Conservation (phyloP, 129 eudicot species). For the Helichrysum umbraculigerum region DNA sequence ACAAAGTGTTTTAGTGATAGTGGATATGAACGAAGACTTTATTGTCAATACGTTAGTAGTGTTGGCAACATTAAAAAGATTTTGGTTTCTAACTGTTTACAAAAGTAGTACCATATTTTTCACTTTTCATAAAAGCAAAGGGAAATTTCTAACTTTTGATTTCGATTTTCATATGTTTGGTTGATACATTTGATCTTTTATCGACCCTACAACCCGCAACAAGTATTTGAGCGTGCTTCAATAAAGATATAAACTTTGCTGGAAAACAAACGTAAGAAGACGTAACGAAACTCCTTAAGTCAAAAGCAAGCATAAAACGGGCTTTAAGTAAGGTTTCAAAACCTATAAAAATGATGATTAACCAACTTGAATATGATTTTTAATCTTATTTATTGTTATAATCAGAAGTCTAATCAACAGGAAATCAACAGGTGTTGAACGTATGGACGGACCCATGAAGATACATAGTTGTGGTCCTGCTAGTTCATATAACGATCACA, state of each 20-base stretch:
- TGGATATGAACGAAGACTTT: conserved; percentile 30
- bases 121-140: conserved; percentile 38
- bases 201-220: conserved; percentile 31
- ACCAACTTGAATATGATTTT: conserved; percentile 7
- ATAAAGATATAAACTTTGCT: conserved; percentile 23
- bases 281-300: conserved; percentile 25
- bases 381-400: not conserved
- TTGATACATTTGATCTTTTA: conserved; percentile 34
- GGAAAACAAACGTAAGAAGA: conserved; percentile 24
- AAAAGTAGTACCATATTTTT: conserved; percentile 16
- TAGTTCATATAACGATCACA: not conserved
- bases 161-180: conserved; percentile 33
- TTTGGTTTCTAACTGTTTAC: conserved; percentile 28
- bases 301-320: conserved; percentile 23
- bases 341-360: not conserved
- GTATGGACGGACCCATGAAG: conserved; percentile 4
- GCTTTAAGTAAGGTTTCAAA: conserved; percentile 5
- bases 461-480: conserved; percentile 23
- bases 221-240: conserved; percentile 37
- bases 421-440: not conserved
- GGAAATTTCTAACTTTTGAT: conserved; percentile 27
- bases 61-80: conserved; percentile 32
- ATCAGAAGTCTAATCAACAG: not conserved
- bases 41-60: conserved; percentile 21
- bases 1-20: conserved; percentile 16